Base-by-base conservation (phyloP, 805 yeast genomes). In the Zygosaccharomyces pseudorouxii region DNA sequence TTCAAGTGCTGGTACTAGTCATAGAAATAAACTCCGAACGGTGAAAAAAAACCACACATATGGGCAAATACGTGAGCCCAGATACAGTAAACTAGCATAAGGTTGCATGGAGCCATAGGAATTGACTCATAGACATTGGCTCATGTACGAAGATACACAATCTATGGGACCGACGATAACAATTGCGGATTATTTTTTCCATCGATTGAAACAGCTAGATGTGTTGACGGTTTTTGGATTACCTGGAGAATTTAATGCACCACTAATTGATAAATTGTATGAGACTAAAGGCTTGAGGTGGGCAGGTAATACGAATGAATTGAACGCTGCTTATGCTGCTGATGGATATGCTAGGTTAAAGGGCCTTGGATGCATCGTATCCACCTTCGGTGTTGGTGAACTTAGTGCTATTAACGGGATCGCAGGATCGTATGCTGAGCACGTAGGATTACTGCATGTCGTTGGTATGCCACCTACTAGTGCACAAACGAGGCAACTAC, bases 341-440 rank as follows among this genome's bases (percentile, higher is more conserved):
- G 96, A 89, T 64, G 97, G 96, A 5, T 90, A 88, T 59, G 79
- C 93, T 16, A 74, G 89, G 54, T 49, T 71, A 42, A 71, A 70
- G 48, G 55, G 63, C 4, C 51, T 71, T 8, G 72, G 71, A 16
- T 71, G 68, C 22, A 49, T 71, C 7, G 55, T 71, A 28, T 71
- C 75, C 0, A 89, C 97, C 4, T 86, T 76, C 66, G 97, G 96
- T 30, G 97, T 90, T 16, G 97, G 97, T 39, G 96, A 89, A 65
- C 73, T 89, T 48, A 81, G 89, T 47, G 95, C 95, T 1, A 59
- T 89, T 53, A 89, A 88, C 65, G 97, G 95, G 35, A 73, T 86
- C 36, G 76, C 88, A 29, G 96, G 96, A 30, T 80, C 96, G 0
- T 84, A 75, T 68, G 85, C 93, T 22, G 97, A 89, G 65, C 82